Conservation (phyloP, 2,329 filamentous ascomycete species). For the Stemphylium vesicarium region DNA sequence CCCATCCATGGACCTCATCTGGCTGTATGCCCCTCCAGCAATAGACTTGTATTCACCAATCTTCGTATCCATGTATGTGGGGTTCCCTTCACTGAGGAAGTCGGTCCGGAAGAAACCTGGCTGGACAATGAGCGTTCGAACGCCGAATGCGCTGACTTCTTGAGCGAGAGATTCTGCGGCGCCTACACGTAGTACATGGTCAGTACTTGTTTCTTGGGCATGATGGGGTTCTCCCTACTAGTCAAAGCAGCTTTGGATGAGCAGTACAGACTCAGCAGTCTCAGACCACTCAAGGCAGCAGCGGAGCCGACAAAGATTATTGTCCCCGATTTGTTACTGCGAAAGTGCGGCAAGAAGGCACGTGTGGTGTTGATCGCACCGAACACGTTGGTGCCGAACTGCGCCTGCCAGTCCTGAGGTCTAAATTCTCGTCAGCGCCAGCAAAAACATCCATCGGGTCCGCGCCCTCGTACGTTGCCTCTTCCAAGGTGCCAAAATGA, state of each 20-base stretch:
- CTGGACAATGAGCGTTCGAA: conserved; percentile 46
- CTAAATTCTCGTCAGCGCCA: not conserved
- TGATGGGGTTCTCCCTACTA: no score
- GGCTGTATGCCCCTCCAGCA: not conserved
- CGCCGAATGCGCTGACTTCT: conserved; percentile 44
- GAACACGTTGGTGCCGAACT: conserved; percentile 10
- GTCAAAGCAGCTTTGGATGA: not conserved
- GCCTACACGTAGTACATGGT: no score
- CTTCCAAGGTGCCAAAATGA: not conserved
- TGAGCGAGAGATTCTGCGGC: conserved; percentile 27
- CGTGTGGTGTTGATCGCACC: conserved; percentile 41
- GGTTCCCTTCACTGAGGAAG: conserved; percentile 12
- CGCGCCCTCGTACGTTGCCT: not conserved
- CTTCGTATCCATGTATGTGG: no score
- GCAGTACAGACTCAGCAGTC: not conserved
- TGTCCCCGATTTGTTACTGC: not conserved
- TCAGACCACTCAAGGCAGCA: not conserved
- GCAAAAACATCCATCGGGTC: no score
- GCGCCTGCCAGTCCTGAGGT: not conserved
- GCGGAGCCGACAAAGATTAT: not conserved
- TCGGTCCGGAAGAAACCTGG: conserved; percentile 48
- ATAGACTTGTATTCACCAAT: not conserved
- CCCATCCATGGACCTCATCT: not conserved
- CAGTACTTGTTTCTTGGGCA: not conserved
- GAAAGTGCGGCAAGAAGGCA: conserved; percentile 30